Percentiles rank a stretch among this genome's conserved stretches.
Conservation (phyloP, 345 rosid genomes). For the Stellera chamaejasme region DNA sequence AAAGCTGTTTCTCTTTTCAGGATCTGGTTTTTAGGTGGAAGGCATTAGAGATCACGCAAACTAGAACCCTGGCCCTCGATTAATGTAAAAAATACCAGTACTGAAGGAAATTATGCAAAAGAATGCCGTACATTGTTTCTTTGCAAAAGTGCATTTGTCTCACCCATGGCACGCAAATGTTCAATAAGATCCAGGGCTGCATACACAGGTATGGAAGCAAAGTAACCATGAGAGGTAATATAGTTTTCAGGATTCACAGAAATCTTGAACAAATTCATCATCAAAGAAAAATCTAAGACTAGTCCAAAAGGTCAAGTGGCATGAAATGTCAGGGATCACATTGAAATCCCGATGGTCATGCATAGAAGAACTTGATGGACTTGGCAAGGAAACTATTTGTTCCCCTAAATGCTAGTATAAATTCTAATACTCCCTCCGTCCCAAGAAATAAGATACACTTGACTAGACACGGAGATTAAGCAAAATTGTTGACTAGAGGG, state of each 20-base stretch:
- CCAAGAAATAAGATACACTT: no score
- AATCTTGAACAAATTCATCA: neutral
- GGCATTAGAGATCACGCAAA: conserved; percentile 1
- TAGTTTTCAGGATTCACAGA: neutral
- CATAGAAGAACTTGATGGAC: no score
- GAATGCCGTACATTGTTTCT: conserved; percentile 47
- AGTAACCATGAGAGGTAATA: neutral
- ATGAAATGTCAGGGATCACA: no score
- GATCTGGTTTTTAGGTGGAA: conserved; percentile 33
- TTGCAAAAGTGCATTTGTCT: conserved; percentile 88
- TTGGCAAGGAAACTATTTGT: no score
- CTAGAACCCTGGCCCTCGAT: neutral
- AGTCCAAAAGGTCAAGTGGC: neutral
- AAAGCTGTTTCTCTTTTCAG: conserved; percentile 81
- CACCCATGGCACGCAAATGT: conserved; percentile 96
- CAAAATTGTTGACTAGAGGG: no score
- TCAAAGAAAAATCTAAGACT: neutral
- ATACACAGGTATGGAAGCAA: conserved; percentile 5
- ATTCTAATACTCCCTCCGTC: no score
- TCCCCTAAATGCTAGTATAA: no score
- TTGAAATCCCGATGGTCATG: no score
- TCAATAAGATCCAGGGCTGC: conserved; percentile 91
- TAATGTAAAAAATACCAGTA: neutral
- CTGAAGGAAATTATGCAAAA: conserved; percentile 1
- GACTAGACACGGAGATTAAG: no score